These are phyloP conservation scores for Xylaria cubensis DNA, from an alignment of 495 filamentous ascomycete genomes.

Conservation along the genomic window DNA sequence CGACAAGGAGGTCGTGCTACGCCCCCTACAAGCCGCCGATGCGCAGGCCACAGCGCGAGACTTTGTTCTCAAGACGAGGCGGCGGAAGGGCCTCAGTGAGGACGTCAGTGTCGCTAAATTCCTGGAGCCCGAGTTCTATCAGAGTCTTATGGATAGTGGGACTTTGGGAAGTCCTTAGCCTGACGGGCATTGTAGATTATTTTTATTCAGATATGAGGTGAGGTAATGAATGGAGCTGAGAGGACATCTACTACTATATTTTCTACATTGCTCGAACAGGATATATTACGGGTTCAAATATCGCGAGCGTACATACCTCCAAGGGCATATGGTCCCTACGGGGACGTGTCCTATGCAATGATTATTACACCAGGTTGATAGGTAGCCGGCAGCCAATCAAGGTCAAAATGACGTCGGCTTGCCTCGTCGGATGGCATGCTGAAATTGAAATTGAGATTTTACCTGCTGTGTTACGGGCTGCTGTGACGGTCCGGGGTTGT, in stretches of 20 bases:
- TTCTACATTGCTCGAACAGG: background rate
- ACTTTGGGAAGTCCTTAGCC: constrained; percentile 64
- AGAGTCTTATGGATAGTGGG: constrained; percentile 85
- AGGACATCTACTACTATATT: background rate
- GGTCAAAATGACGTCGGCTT: background rate
- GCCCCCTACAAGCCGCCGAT: constrained; percentile 84
- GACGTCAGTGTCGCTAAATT: constrained; percentile 96
- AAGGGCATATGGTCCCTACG: background rate
- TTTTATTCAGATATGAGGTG: constrained; percentile 4
- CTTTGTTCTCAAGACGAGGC: constrained; percentile 93
- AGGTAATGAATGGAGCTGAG: background rate
- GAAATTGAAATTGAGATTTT: background rate
- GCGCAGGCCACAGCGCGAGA: constrained; percentile 90
- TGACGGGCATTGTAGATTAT: background rate
- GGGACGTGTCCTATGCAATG: background rate
- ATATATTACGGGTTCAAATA: background rate
- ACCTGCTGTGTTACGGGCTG: background rate
- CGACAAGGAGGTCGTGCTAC: constrained; percentile 80
- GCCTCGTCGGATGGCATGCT: background rate
- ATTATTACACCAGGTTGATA: background rate
- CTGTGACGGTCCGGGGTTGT: background rate
- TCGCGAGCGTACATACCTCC: background rate
- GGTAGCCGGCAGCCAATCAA: background rate
- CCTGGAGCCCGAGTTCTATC: constrained; percentile 91
- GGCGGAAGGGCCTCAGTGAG: constrained; percentile 92